Percentiles rank a stretch among this genome's conserved stretches.
phyloP scores from a whole-genome alignment of 345 rosid species.

The Gossypium herbaceum region DNA sequence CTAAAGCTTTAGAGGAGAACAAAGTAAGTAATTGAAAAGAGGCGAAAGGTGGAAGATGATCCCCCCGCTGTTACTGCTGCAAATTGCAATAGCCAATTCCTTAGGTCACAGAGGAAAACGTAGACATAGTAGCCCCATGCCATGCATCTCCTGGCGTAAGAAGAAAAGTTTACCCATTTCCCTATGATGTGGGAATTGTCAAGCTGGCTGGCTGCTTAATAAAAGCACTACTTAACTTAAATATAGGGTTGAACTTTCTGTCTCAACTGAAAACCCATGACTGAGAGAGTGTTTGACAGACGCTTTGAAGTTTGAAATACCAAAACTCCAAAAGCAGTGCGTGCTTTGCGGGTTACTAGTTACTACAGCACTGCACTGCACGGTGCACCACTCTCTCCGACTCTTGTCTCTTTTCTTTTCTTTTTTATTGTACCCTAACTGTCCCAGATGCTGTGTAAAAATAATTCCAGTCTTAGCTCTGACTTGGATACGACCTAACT shows the following conservation, averaged over 20 bases:
- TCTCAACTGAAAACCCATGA: no score
- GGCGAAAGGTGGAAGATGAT: not conserved
- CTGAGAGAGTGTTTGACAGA: not conserved
- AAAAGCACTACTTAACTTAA: not conserved
- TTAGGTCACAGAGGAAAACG: not conserved
- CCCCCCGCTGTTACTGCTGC: slow-evolving; percentile 26
- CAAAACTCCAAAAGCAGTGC: slow-evolving; percentile 24
- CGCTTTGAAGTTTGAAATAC: slow-evolving; percentile 17
- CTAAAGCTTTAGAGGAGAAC: not conserved
- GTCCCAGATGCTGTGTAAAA: not conserved
- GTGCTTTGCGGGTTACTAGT: slow-evolving; percentile 43
- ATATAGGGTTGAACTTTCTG: not conserved
- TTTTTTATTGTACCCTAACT: not conserved
- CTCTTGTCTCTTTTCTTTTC: not conserved
- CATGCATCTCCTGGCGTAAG: not conserved
- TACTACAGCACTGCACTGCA: not conserved
- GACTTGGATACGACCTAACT: slow-evolving; percentile 31
- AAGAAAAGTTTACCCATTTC: not conserved
- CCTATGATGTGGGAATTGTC: not conserved
- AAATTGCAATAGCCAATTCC: not conserved
- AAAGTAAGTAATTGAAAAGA: not conserved
- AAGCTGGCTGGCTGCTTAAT: not conserved
- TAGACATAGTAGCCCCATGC: not conserved
- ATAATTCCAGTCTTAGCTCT: not conserved
- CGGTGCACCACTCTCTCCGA: not conserved